Evolutionary conservation across 2,329 filamentous ascomycete species (phyloP), one percentile per base, ranked within the genome.

Genomic region (Scortechinia acanthostroma): DNA sequence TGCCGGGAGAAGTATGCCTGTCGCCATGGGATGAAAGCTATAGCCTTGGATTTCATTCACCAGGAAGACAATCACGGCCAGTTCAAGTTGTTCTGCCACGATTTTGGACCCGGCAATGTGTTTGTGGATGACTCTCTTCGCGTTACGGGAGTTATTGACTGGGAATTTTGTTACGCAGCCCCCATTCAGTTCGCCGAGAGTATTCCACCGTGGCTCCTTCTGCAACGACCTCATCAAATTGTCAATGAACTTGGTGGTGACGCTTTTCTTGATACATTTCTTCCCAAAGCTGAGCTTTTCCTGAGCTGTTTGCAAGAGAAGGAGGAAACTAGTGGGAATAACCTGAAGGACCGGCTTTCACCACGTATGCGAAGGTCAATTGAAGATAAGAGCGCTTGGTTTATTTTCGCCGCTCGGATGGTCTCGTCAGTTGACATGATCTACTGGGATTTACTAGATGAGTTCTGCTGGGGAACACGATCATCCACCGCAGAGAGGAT

Each of bases 1-100:
- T 30, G 25, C n/a, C 25, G 25, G n/a, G 25, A 30, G n/a, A 30
- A 30, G n/a, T 30, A 30, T n/a, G n/a, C n/a, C n/a, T n/a, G n/a
- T n/a, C n/a, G n/a, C 25, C 25, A n/a, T n/a, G 10, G 10, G 25
- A 30, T 30, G 25, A 30, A 30, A 30, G 25, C 25, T 30, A 30
- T 30, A 10, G 25, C 25, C 10, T 30, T 30, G 25, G n/a, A 30
- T 30, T 30, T n/a, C 25, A 30, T 30, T 30, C 25, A n/a, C 25
- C 10, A 30, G n/a, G n/a, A n/a, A 10, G n/a, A 30, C 25, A 30
- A 30, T n/a, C 10, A 30, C 25, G 25, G 25, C 25, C 25, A 10
- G 25, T 30, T 30, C n/a, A 10, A 30, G 25, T n/a, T 30, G 25
- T 30, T 30, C 25, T 30, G 25, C 25, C 10, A 30, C n/a, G 25